phyloP scores from a whole-genome alignment of 176 grass and related monocot species.

The Leersia perrieri region DNA sequence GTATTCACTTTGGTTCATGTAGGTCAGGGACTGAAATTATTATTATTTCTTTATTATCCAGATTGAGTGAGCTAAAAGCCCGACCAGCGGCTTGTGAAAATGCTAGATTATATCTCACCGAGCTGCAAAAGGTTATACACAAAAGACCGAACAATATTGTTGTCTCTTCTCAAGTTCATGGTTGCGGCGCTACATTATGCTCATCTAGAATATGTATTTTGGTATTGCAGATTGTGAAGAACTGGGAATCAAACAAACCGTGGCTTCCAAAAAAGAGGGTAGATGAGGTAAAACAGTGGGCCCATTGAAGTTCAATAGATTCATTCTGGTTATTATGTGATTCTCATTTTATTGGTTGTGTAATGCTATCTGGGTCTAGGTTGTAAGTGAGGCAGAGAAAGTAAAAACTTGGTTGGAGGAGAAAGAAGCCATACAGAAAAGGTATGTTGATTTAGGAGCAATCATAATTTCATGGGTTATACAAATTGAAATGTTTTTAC shows the following conservation, averaged over 20 bases:
- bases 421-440: constrained; percentile 84
- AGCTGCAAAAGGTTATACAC: constrained; percentile 54
- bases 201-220: background rate
- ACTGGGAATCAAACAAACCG: constrained; percentile 89
- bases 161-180: background rate
- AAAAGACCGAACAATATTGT: background rate
- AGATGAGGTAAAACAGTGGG: constrained; percentile 63
- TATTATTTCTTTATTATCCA: constrained; percentile 33
- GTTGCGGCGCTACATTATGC: constrained; percentile 7
- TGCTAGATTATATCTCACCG: constrained; percentile 71
- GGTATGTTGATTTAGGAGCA: constrained; percentile 37
- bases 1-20: background rate
- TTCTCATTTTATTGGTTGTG: constrained; percentile 29
- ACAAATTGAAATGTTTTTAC: background rate
- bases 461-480: background rate
- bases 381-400: constrained; percentile 72
- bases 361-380: constrained; percentile 47
- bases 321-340: constrained; percentile 17
- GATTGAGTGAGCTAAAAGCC: constrained; percentile 81
- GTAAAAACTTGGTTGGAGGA: constrained; percentile 85
- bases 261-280: constrained; percentile 88
- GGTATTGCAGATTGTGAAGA: constrained; percentile 70
- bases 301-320: constrained; percentile 9
- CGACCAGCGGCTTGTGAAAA: constrained; percentile 72
- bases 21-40: constrained; percentile 10